These are phyloP conservation scores for Colletotrichum sp. DNA, from an alignment of 2,329 filamentous ascomycete species.

Conservation along the genomic window DNA sequence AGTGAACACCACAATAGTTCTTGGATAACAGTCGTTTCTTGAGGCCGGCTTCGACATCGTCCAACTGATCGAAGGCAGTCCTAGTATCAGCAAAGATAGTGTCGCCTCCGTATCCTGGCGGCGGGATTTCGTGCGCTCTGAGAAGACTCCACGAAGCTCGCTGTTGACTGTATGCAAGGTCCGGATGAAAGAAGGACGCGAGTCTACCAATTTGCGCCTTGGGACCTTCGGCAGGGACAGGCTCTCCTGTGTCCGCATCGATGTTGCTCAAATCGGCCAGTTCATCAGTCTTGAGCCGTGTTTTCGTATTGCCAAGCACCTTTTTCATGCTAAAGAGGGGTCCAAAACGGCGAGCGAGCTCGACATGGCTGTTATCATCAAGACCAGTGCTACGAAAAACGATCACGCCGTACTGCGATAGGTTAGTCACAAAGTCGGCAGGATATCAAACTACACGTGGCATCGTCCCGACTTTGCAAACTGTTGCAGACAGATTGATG, in stretches of 20 bases:
- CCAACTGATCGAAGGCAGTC: constrained; percentile 53
- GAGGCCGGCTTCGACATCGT: constrained; percentile 27
- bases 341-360: constrained; percentile 36
- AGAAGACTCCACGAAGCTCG: constrained; percentile 58
- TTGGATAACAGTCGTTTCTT: constrained; percentile 37
- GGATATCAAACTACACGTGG: background rate
- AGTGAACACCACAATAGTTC: constrained; percentile 52
- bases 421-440: background rate
- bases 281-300: constrained; percentile 29
- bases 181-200: constrained; percentile 59
- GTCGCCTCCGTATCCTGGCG: constrained; percentile 49
- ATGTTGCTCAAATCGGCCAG: constrained; percentile 63
- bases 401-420: constrained; percentile 53
- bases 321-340: background rate
- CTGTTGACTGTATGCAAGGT: constrained; percentile 61
- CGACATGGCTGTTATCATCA: constrained; percentile 55
- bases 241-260: constrained; percentile 31
- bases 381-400: constrained; percentile 57
- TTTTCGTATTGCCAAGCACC: background rate
- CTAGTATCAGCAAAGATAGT: constrained; percentile 60
- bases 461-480: background rate
- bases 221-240: constrained; percentile 18
- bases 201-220: constrained; percentile 44
- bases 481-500: too few species aligned
- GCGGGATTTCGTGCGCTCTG: constrained; percentile 53